Evolutionary conservation across 805 yeast species (phyloP).

Genomic region (Teunomyces funiuensis): DNA sequence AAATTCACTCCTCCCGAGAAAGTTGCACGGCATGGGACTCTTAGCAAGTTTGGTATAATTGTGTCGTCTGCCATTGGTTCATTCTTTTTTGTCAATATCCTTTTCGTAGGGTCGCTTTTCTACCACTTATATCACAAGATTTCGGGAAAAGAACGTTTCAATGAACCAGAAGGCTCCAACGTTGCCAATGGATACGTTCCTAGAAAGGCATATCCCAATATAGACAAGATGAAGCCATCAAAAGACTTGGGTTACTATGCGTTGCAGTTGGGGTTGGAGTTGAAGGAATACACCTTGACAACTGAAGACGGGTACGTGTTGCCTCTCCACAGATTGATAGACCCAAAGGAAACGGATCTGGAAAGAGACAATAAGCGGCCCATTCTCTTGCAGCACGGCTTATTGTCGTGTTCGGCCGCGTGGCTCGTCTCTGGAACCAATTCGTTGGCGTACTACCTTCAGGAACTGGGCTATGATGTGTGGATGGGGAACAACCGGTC

Average conservation of each 20-base stretch:
- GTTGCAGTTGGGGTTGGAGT: slow-evolving; percentile 54
- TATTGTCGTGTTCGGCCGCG: slow-evolving; percentile 84
- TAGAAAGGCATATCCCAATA: slow-evolving; percentile 35
- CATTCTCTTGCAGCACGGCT: slow-evolving; percentile 77
- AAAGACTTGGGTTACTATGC: slow-evolving; percentile 67
- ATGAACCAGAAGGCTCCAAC: slow-evolving; percentile 21
- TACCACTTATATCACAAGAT: slow-evolving; percentile 30
- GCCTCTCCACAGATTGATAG: slow-evolving; percentile 60
- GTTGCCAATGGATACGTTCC: slow-evolving; percentile 27
- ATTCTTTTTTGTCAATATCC: slow-evolving; percentile 23
- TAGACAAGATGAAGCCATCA: slow-evolving; percentile 31
- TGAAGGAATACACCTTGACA: slow-evolving; percentile 57
- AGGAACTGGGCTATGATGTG: slow-evolving; percentile 68
- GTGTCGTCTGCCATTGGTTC: slow-evolving; percentile 29
- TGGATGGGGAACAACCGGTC: slow-evolving; percentile 93
- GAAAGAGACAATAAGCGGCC: slow-evolving; percentile 50
- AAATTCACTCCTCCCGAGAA: slow-evolving; percentile 25
- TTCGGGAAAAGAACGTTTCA: slow-evolving; percentile 29
- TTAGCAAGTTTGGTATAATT: slow-evolving; percentile 20
- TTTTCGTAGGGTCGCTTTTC: slow-evolving; percentile 28
- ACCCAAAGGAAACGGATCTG: slow-evolving; percentile 40
- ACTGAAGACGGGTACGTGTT: slow-evolving; percentile 82
- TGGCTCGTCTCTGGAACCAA: slow-evolving; percentile 80
- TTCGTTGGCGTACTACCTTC: slow-evolving; percentile 63
- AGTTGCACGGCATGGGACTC: slow-evolving; percentile 19